A percentile compares a stretch with the other conserved stretches of the same genome.
These are phyloP conservation scores for Zizania latifolia DNA, from an alignment of 176 grass and related monocot species.

Conservation along the genomic window DNA sequence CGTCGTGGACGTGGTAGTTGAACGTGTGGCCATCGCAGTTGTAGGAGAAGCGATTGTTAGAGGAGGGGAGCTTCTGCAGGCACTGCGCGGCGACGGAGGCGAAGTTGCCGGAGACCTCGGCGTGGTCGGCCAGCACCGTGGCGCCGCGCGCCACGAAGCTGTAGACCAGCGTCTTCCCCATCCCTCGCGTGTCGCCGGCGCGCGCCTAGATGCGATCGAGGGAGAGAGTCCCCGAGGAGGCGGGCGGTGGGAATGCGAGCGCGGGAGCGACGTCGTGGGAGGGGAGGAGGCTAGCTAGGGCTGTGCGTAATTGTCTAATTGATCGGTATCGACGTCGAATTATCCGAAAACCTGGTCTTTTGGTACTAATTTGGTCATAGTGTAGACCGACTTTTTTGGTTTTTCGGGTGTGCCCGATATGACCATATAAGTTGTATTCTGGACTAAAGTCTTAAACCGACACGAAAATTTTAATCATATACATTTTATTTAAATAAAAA, in stretches of 20 bases:
- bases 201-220: background rate
- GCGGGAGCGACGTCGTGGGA: background rate
- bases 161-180: constrained; percentile 54
- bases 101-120: constrained; percentile 70
- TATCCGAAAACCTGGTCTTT: no score
- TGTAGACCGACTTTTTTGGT: no score
- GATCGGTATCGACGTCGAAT: no score
- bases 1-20: constrained; percentile 74
- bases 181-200: constrained; percentile 18
- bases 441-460: no score
- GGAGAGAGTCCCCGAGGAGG: background rate
- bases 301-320: no score
- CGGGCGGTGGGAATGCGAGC: background rate
- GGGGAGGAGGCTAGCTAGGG: background rate
- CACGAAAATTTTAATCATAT: no score
- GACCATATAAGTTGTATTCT: no score
- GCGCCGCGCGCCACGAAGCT: constrained; percentile 60
- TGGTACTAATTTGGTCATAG: no score
- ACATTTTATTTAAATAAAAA: no score
- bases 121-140: constrained; percentile 55
- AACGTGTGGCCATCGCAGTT: constrained; percentile 77
- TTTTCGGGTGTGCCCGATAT: no score
- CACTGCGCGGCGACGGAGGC: constrained; percentile 59
- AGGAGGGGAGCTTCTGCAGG: constrained; percentile 59
- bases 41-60: constrained; percentile 59